Evolutionary conservation across 116 monocot genomes (phyloP).

Genomic region (Papilionanthe hybrid): DNA sequence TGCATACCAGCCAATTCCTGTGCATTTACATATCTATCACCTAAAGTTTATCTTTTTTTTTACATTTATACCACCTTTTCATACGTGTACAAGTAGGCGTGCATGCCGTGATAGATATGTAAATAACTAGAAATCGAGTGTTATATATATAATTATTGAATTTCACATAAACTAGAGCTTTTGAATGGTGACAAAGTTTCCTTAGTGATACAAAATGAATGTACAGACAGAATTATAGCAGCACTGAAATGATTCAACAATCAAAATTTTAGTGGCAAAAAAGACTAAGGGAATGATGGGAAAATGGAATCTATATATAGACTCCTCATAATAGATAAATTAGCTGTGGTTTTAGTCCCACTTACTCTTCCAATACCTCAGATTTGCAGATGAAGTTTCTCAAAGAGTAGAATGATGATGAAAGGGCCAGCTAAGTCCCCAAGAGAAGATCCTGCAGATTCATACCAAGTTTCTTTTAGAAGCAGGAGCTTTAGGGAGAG

Average conservation of each 20-base stretch:
- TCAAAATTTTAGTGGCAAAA: too few species aligned
- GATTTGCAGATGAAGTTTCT: constrained; percentile 43
- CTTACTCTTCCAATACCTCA: constrained; percentile 11
- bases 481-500: neutral
- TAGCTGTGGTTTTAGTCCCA: neutral
- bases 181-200: neutral
- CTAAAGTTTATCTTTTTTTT: too few species aligned
- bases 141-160: too few species aligned
- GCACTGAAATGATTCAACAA: neutral
- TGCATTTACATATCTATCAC: too few species aligned
- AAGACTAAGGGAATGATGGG: too few species aligned
- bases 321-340: neutral
- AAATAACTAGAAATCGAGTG: too few species aligned
- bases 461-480: neutral
- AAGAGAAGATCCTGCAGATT: constrained; percentile 49
- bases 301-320: too few species aligned
- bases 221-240: neutral
- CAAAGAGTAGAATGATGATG: constrained; percentile 31
- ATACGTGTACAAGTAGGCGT: too few species aligned
- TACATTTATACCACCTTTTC: too few species aligned
- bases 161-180: neutral
- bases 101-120: too few species aligned
- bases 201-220: neutral
- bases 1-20: too few species aligned
- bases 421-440: constrained; percentile 65